A percentile compares a stretch with the other conserved stretches of the same genome.
phyloP scores from a whole-genome alignment of 2,329 filamentous ascomycete genomes.

The Cladosporium sphaerospermum region DNA sequence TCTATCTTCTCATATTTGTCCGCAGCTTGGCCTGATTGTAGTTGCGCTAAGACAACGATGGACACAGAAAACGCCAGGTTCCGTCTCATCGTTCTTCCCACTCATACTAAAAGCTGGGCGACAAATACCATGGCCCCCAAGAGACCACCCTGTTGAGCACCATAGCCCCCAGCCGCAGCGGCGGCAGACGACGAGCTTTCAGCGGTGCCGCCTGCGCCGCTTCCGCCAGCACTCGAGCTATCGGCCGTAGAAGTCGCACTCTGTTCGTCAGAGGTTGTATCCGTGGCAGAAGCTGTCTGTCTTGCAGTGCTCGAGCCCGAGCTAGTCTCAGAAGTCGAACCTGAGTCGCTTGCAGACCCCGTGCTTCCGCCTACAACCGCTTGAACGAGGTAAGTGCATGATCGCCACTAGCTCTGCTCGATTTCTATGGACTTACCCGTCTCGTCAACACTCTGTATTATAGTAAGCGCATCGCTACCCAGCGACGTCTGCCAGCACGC shows the following conservation, averaged over 20 bases:
- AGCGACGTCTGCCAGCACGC: slow-evolving; percentile 10
- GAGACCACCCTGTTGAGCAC: background rate
- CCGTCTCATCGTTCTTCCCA: background rate
- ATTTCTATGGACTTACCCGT: background rate
- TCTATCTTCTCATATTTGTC: no score
- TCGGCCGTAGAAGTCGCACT: background rate
- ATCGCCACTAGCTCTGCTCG: no score
- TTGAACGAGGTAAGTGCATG: no score
- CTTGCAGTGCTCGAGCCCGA: background rate
- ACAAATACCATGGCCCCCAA: background rate
- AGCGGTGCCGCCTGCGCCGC: background rate
- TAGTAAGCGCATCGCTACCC: slow-evolving; percentile 1
- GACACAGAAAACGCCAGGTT: no score
- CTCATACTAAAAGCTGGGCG: background rate
- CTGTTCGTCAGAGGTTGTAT: background rate
- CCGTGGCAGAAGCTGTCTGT: background rate
- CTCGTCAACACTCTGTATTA: background rate
- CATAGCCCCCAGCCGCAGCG: background rate
- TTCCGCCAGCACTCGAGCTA: background rate
- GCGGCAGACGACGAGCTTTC: background rate
- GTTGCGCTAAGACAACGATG: no score
- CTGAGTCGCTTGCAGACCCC: background rate
- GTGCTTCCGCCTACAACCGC: background rate
- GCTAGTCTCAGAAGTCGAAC: background rate
- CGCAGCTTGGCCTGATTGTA: no score